Conservation (phyloP, 108 stramenopile genomes). For the Cylindrotheca closterium region DNA sequence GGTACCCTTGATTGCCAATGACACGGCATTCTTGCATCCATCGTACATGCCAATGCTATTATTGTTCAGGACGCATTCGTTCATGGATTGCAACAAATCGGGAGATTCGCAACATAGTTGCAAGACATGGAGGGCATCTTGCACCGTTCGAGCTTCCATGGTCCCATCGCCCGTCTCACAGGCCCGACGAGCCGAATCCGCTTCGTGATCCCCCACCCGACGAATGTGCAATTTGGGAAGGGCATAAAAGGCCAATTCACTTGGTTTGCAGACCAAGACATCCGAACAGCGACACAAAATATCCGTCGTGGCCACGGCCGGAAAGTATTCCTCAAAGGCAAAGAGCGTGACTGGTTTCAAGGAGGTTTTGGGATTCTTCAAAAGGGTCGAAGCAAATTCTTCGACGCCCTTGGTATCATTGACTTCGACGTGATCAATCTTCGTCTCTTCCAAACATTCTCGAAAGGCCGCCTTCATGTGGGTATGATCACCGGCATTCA, state of each 20-base stretch:
- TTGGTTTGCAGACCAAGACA: slow-evolving; percentile 88
- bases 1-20: background rate
- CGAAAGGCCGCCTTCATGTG: slow-evolving; percentile 85
- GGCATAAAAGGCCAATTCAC: slow-evolving; percentile 89
- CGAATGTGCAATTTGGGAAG: slow-evolving; percentile 91
- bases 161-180: slow-evolving; percentile 88
- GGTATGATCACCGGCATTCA: slow-evolving; percentile 91
- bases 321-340: slow-evolving; percentile 89
- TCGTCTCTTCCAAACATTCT: slow-evolving; percentile 58
- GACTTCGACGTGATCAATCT: slow-evolving; percentile 66
- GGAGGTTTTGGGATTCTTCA: slow-evolving; percentile 40
- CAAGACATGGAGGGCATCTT: slow-evolving; percentile 66
- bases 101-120: slow-evolving; percentile 62
- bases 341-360: slow-evolving; percentile 69
- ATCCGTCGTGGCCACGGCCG: slow-evolving; percentile 91
- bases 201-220: slow-evolving; percentile 92
- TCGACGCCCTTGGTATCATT: slow-evolving; percentile 56
- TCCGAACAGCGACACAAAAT: slow-evolving; percentile 84
- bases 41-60: background rate
- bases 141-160: slow-evolving; percentile 77
- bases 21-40: background rate
- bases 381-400: slow-evolving; percentile 60
- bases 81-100: slow-evolving; percentile 73
- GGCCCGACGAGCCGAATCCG: slow-evolving; percentile 84
- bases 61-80: slow-evolving; percentile 66